Percentiles rank a stretch among this genome's conserved stretches.
phyloP scores from a whole-genome alignment of 176 grass and related monocot genomes.

The Rhynchospora pubera region DNA sequence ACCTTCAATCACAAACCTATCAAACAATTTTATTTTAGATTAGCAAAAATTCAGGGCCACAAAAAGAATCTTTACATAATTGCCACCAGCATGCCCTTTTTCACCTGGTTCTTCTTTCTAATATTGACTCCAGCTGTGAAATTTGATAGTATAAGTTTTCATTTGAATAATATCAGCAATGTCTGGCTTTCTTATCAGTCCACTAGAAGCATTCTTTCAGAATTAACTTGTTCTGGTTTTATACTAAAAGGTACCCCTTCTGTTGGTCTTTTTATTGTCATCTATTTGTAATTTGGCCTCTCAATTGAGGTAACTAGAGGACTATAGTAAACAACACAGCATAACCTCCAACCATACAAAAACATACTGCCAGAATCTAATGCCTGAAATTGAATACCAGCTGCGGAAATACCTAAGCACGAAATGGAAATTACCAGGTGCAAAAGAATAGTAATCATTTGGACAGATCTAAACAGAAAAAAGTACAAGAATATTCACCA shows the following conservation, averaged over 20 bases:
- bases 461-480: background rate
- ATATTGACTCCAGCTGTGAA: background rate
- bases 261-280: background rate
- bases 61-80: background rate
- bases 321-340: background rate
- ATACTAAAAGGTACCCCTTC: background rate
- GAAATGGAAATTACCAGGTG: background rate
- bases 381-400: background rate
- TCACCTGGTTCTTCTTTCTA: background rate
- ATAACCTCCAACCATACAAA: background rate
- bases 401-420: background rate
- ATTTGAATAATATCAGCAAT: background rate
- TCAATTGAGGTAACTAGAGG: background rate
- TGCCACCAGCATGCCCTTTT: background rate
- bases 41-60: background rate
- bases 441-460: background rate
- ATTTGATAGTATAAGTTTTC: background rate
- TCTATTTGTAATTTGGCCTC: background rate
- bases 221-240: background rate
- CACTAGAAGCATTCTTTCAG: background rate
- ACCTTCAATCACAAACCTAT: conserved; percentile 74
- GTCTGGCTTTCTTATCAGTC: background rate
- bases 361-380: background rate
- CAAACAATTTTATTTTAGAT: background rate
- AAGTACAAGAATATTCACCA: background rate